Base-by-base conservation (phyloP, 2,329 filamentous ascomycete species). In the Talaromyces funiculosus region DNA sequence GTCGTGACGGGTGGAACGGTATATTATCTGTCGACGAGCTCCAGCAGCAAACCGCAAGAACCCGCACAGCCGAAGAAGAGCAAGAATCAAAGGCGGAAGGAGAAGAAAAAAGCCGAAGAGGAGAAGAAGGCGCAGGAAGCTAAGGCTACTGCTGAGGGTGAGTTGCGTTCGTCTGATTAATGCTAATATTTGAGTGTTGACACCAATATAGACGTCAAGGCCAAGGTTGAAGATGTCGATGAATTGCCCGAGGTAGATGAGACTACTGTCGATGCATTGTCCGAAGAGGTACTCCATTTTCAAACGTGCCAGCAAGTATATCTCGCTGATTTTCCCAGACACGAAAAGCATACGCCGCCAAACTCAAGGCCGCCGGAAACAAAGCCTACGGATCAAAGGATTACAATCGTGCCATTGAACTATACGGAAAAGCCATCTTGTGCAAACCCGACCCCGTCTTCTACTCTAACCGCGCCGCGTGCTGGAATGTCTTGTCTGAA, bases 391-490 rank as follows among this genome's bases (percentile, higher is more conserved):
- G 91, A 63, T 86, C 87, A 67, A 97, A 97, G 80, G 90, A 96
- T 71, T 97, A 97, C 79, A 88, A 91, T 77, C 87, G 86, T 69
- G 94, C 94, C 67, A 99, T 99, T 72, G 89, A 92, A 4, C 86
- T 99, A 37, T 99, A 99, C 79, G 90, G 90, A 67, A 90, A 96
- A 80, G 94, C 94, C 55, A 96, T 99, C 69, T 81, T 97, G 56
- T 97, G 94, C 88, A 96, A 94, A 80, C 89, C 92, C 61, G 94
- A 99, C 72, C 92, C 94, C 33, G 92, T 99, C 74, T 99, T 94
- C 83, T 99, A 95, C 84, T 97, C 94, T 65, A 99, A 99, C 83
- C 89, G 94, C 69, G 94, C 94, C 61, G 94, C 94, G 59, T 99
- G 94, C 83, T 95, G 92, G 81, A 97, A 96, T 74, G 92, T 94